Evolutionary conservation across 2,329 filamentous ascomycete genomes (phyloP), one percentile per base, ranked within the genome.

Genomic region (Didymosphaeria variabile): DNA sequence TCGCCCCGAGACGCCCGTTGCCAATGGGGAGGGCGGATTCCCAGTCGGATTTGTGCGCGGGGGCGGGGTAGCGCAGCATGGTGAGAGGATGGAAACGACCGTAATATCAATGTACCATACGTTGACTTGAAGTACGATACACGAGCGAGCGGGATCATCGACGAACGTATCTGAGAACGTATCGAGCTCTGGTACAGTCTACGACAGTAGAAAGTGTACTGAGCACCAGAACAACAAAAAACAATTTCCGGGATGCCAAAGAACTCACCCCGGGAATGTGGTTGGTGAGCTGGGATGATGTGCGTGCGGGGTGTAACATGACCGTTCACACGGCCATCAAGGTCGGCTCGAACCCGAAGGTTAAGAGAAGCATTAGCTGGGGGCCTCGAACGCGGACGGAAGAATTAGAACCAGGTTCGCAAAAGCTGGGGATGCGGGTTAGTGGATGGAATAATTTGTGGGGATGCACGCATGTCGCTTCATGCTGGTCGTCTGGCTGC

Each of bases 1-100:
- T 83, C 15, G 73, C 77, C 5, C 80, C 80, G 1, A 82, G 69
- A 51, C 83, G 77, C 23, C 83, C 83, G 66, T 85, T 85, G 10
- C 83, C 83, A 52, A 85, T 73, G 1, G 83, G 83, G 1, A 85
- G 71, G 29, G 81, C 79, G 59, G 80, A 72, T 54, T 77, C 71
- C 78, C 79, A 82, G 59, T 72, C 61, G 32, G 21, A 31, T 31
- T 47, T 47, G 12, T 47, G 23, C 8, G 45, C 45, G 45, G 45
- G 45, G 45, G 23, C 23, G 45, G 10, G 45, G 45, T 47, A 47
- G 15, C 45, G 45, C 17, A 47, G 13, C 45, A 47, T 47, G 23
- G 15, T 31, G 23, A 19, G 12, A 12, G 19, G 42, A 12, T 2
- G 6, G 42, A 13, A 13, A 15, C 3, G 15, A 5, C n/a, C n/a